These are phyloP conservation scores for Pyricularia pennisetigena DNA, from an alignment of 2,329 filamentous ascomycete genomes.

Conservation along the genomic window DNA sequence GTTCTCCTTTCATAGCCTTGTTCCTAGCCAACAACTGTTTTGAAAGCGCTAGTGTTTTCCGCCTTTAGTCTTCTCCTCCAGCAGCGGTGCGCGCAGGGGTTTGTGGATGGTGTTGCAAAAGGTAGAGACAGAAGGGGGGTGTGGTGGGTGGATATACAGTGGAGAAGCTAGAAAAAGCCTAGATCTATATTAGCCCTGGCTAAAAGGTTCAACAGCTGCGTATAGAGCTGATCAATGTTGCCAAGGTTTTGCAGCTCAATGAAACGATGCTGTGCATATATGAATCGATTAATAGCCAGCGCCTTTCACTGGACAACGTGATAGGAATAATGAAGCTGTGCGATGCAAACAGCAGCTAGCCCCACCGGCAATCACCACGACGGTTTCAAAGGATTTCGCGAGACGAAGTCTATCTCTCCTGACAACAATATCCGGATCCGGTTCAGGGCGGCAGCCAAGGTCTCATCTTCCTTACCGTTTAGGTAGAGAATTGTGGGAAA, in stretches of 20 bases:
- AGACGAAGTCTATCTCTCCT: neutral
- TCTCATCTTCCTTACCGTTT: neutral
- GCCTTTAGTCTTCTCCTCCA: too few species aligned
- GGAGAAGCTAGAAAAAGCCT: neutral
- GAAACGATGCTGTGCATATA: neutral
- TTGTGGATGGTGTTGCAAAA: too few species aligned
- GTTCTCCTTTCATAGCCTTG: too few species aligned
- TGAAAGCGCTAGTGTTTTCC: too few species aligned
- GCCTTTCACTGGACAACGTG: too few species aligned
- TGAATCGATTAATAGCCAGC: neutral
- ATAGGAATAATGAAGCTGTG: too few species aligned
- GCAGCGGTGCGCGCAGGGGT: too few species aligned
- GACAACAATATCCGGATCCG: neutral
- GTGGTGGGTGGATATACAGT: too few species aligned
- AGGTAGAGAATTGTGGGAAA: neutral
- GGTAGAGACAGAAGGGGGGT: too few species aligned
- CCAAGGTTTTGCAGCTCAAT: neutral
- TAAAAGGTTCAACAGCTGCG: neutral
- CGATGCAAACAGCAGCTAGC: neutral
- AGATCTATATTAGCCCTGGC: neutral
- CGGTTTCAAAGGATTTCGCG: neutral
- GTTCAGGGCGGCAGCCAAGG: neutral
- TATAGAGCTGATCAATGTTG: neutral
- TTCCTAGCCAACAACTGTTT: too few species aligned
- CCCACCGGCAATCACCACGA: neutral